Percentiles rank a stretch among this genome's conserved stretches.
phyloP scores from a whole-genome alignment of 1,284 basidiomycete species.

The Peniophora sp. region DNA sequence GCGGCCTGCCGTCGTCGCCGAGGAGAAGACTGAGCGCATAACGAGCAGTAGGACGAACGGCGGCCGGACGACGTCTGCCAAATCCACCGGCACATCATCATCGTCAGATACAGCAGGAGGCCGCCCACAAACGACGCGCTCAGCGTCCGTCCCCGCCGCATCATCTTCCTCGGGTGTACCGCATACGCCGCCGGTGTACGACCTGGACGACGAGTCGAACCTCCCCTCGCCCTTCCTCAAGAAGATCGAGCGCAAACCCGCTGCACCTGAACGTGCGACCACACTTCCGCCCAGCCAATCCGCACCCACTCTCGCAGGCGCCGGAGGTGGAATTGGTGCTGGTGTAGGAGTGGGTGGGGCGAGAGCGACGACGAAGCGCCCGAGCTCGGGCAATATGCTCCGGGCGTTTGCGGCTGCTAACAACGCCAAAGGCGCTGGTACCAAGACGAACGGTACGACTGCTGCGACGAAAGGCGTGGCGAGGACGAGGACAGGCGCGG shows the following conservation, averaged over 20 bases:
- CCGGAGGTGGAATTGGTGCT: too few relatives aligned
- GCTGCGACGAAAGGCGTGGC: slow-evolving; percentile 8
- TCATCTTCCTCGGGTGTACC: too few relatives aligned
- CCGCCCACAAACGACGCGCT: background rate
- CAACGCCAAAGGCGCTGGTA: slow-evolving; percentile 28
- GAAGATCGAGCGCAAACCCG: slow-evolving; percentile 30
- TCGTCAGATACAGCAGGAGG: background rate
- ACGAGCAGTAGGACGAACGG: slow-evolving; percentile 25
- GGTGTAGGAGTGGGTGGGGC: too few relatives aligned
- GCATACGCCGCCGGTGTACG: slow-evolving; percentile 41
- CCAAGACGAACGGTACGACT: background rate
- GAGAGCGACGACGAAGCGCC: slow-evolving; percentile 23
- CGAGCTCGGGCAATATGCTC: slow-evolving; percentile 36
- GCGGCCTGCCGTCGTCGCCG: slow-evolving; percentile 2
- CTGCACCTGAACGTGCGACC: slow-evolving; percentile 10
- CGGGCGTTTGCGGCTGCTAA: slow-evolving; percentile 61
- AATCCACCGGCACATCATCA: slow-evolving; percentile 8
- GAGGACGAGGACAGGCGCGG: slow-evolving; percentile 30
- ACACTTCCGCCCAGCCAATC: background rate
- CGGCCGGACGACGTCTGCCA: slow-evolving; percentile 29
- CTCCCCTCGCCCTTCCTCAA: slow-evolving; percentile 79
- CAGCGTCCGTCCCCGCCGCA: slow-evolving; percentile 5
- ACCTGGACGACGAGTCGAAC: slow-evolving; percentile 73
- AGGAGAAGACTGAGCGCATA: slow-evolving; percentile 19
- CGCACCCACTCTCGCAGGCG: background rate